phyloP scores from a whole-genome alignment of 2,329 filamentous ascomycete genomes.

The Blastomyces parvus region DNA sequence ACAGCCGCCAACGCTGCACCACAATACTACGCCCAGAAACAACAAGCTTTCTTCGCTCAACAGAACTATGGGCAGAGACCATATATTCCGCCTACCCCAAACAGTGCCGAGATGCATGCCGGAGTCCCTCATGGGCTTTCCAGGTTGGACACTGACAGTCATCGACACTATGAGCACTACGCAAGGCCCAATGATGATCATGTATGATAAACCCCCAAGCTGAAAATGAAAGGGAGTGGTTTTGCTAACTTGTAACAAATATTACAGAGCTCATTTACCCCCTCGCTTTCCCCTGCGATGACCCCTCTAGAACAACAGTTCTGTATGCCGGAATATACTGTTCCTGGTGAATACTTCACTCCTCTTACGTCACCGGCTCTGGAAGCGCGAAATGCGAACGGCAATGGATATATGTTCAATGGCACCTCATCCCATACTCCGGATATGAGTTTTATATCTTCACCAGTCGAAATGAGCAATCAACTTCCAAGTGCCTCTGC shows the following conservation, averaged over 20 bases:
- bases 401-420: constrained; percentile 29
- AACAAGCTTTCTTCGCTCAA: constrained; percentile 16
- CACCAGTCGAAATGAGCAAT: constrained; percentile 31
- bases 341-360: constrained; percentile 42
- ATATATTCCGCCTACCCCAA: constrained; percentile 40
- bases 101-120: constrained; percentile 41
- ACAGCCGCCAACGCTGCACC: constrained; percentile 9
- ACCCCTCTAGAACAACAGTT: constrained; percentile 42
- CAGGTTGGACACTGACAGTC: constrained; percentile 30
- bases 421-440: constrained; percentile 24
- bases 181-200: constrained; percentile 36
- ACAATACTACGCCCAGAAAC: constrained; percentile 21
- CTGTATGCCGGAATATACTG: constrained; percentile 39
- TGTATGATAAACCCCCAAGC: constrained; percentile 22
- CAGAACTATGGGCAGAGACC: constrained; percentile 17
- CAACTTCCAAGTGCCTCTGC: constrained; percentile 25
- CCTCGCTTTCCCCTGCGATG: constrained; percentile 43
- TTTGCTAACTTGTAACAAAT: not conserved
- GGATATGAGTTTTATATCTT: constrained; percentile 35
- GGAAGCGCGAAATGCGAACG: constrained; percentile 36
- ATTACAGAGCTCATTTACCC: constrained; percentile 40
- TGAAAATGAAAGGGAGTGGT: not conserved
- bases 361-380: constrained; percentile 43
- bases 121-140: constrained; percentile 33
- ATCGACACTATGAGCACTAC: constrained; percentile 38